A percentile compares a stretch with the other conserved stretches of the same genome.
These are phyloP conservation scores for Entomortierella parvispora DNA, from an alignment of 192 early-diverging fungal species.

Conservation along the genomic window DNA sequence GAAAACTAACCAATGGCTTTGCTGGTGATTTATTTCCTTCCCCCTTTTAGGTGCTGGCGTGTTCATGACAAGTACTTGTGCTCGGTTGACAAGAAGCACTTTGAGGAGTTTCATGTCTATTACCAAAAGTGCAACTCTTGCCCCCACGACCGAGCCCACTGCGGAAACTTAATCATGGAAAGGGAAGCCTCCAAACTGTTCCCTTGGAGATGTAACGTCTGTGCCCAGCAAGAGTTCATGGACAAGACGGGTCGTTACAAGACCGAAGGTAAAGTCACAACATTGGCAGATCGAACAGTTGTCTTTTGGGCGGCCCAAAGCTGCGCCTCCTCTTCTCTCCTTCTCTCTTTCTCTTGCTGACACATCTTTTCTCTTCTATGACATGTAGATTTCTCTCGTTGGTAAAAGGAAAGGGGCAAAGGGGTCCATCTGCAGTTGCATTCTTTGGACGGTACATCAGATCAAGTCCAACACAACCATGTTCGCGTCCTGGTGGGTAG, in stretches of 20 bases:
- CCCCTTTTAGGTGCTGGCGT: conserved; percentile 37
- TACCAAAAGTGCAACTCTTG: conserved; percentile 55
- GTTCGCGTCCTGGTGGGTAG: too few relatives aligned
- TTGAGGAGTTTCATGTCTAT: conserved; percentile 50
- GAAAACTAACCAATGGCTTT: neutral
- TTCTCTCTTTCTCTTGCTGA: neutral
- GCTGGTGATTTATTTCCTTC: neutral
- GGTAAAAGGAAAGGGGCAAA: conserved; percentile 9
- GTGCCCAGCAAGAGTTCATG: conserved; percentile 50
- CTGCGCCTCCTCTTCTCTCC: conserved; percentile 3
- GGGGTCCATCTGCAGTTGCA: too few relatives aligned
- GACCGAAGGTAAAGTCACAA: conserved; percentile 29
- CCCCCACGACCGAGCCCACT: conserved; percentile 50
- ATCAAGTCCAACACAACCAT: too few relatives aligned
- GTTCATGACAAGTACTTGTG: conserved; percentile 52
- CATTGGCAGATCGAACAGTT: neutral
- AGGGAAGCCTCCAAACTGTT: conserved; percentile 48
- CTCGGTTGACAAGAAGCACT: conserved; percentile 40
- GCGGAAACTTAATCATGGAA: conserved; percentile 47
- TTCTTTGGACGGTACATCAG: too few relatives aligned
- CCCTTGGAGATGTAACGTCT: conserved; percentile 48
- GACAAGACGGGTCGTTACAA: conserved; percentile 49
- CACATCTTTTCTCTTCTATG: too few relatives aligned
- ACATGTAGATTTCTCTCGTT: conserved; percentile 52
- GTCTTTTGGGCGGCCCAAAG: neutral